A percentile compares a stretch with the other conserved stretches of the same genome.
Conservation (phyloP, 1,139 yeast species). For the Yamadazyma sp. region DNA sequence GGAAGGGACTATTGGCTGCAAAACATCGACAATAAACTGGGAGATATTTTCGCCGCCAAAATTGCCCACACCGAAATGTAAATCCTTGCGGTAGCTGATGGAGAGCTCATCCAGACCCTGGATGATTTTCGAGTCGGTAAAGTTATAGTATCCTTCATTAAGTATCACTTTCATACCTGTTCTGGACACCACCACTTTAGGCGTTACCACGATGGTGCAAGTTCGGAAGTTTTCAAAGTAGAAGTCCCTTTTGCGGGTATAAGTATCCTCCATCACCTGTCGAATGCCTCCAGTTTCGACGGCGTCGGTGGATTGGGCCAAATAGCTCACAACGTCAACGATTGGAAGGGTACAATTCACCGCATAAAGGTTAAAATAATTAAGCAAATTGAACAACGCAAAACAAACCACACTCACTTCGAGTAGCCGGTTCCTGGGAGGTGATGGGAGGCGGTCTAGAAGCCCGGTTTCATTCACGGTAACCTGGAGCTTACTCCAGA, state of each 20-base stretch:
- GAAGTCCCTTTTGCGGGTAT: slow-evolving; percentile 21
- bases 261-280: slow-evolving; percentile 18
- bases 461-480: no score
- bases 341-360: slow-evolving; percentile 4
- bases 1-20: not conserved
- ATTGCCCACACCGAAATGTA: not conserved
- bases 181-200: slow-evolving; percentile 15
- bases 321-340: slow-evolving; percentile 8
- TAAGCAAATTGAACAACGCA: slow-evolving; percentile 1
- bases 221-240: slow-evolving; percentile 18
- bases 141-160: slow-evolving; percentile 20
- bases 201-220: slow-evolving; percentile 21
- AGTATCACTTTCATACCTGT: slow-evolving; percentile 14
- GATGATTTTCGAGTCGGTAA: slow-evolving; percentile 5
- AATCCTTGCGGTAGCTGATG: not conserved
- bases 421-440: no score
- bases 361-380: slow-evolving; percentile 4
- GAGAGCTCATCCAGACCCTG: not conserved
- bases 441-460: no score
- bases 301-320: not conserved
- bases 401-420: not conserved
- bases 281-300: not conserved
- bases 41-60: not conserved
- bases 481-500: no score
- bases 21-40: not conserved